Evolutionary conservation across 768 basidiomycete genomes (phyloP), one percentile per base, ranked within the genome.

Genomic region (Tricholoma flavovirens): DNA sequence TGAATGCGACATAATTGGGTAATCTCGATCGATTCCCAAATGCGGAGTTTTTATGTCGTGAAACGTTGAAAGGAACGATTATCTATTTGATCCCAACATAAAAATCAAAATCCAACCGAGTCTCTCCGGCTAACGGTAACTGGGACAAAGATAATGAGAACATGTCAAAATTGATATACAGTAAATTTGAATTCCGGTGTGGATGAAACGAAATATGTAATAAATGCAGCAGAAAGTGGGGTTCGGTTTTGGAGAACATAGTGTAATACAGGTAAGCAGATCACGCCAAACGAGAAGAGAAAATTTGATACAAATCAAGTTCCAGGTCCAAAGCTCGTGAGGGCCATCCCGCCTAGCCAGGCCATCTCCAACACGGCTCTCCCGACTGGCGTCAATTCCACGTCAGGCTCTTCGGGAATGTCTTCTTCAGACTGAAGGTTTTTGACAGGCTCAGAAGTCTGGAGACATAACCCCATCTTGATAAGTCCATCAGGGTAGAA

Each of bases 401-500:
- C 67, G 35, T 78, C 73, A 9, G 71, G 67, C 49, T 82, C 78
- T 49, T 70, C 69, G n/a, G 68, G 48, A 43, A 71, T 73, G 8
- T 74, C 72, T 53, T 72, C 77, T 48, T 79, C 79, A 8, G 73
- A 68, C 32, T 73, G 72, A 45, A 73, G 73, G 2, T 49, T 54
- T 7, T 59, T 55, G 11, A 61, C 56, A 24, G 61, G 58, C 29
- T 54, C 51, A 1, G 60, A 55, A 2, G 73, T 65, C 22, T 68
- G 67, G 4, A 71, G 71, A 62, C 86, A 85, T 59, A 94, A 71
- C 0, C 90, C 90, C 55, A 95, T 76, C 67, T 84, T 82, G 60
- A 83, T 78, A 53, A 94, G 76, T 0, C 90, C 92, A 49, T 95
- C 86, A 0, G 87, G 81, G n/a, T 84, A 68, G 59, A 95, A 91